Conservation (phyloP, 116 monocot species). For the Dioscorea cayenensis region DNA sequence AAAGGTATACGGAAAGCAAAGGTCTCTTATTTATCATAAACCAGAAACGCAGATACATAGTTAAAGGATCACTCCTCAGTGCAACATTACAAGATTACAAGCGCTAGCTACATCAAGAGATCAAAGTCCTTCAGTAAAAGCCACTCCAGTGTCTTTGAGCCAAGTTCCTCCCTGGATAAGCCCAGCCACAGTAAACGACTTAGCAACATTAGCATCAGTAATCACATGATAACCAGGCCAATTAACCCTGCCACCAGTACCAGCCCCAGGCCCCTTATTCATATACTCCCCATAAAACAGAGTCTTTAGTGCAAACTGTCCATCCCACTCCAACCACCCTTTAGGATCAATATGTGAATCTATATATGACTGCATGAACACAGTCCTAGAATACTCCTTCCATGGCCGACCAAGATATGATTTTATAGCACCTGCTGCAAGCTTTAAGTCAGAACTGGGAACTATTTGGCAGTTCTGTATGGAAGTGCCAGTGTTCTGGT, state of each 20-base stretch:
- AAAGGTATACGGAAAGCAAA: no score
- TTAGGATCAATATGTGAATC: constrained; percentile 4
- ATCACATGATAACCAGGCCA: constrained; percentile 16
- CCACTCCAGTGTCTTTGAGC: constrained; percentile 9
- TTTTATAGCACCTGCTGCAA: background rate
- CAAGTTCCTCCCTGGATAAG: constrained; percentile 8
- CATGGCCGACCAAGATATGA: constrained; percentile 27
- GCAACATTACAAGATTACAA: background rate
- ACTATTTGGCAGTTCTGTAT: constrained; percentile 16
- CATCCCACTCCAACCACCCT: constrained; percentile 20
- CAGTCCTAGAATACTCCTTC: constrained; percentile 26
- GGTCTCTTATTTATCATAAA: no score
- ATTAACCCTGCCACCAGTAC: constrained; percentile 4
- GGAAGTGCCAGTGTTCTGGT: constrained; percentile 15
- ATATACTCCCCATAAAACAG: constrained; percentile 17
- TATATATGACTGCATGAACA: constrained; percentile 20
- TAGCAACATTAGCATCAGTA: background rate
- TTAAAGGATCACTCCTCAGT: no score
- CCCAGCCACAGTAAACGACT: constrained; percentile 6
- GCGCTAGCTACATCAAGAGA: background rate
- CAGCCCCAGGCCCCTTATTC: constrained; percentile 12
- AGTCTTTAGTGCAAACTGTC: constrained; percentile 4
- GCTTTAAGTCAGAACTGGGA: background rate
- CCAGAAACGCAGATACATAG: no score
- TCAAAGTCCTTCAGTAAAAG: constrained; percentile 4